A percentile compares a stretch with the other conserved stretches of the same genome.
These are phyloP conservation scores for Aureobasidium vineae DNA, from an alignment of 2,329 filamentous ascomycete genomes.

Conservation along the genomic window DNA sequence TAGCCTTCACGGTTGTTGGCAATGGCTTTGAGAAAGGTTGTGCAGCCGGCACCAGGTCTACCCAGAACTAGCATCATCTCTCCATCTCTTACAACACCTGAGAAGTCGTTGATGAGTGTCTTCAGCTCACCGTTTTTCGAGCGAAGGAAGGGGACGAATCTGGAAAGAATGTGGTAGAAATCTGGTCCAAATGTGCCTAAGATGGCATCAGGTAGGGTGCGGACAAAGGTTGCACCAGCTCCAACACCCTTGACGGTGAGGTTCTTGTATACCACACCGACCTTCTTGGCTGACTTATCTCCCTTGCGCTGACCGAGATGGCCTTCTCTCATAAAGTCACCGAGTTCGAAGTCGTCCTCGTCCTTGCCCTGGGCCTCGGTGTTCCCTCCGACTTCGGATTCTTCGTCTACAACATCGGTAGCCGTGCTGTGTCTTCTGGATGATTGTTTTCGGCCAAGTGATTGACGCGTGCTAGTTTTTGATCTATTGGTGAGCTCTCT, in stretches of 20 bases:
- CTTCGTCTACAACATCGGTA: slow-evolving; percentile 26
- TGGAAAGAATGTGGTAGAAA: slow-evolving; percentile 62
- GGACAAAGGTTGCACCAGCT: slow-evolving; percentile 65
- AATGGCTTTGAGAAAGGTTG: slow-evolving; percentile 73
- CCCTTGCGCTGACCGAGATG: slow-evolving; percentile 71
- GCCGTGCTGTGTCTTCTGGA: slow-evolving; percentile 40
- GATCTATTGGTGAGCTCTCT: slow-evolving; percentile 56
- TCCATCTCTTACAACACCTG: slow-evolving; percentile 60
- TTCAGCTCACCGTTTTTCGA: slow-evolving; percentile 52
- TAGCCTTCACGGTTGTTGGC: slow-evolving; percentile 67
- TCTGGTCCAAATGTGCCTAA: slow-evolving; percentile 79
- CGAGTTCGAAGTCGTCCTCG: slow-evolving; percentile 64
- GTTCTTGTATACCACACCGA: slow-evolving; percentile 74
- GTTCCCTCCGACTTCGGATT: slow-evolving; percentile 35
- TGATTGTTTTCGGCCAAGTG: slow-evolving; percentile 30
- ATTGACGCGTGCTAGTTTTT: slow-evolving; percentile 27
- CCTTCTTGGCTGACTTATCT: slow-evolving; percentile 68
- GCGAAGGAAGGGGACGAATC: slow-evolving; percentile 54
- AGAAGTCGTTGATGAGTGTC: slow-evolving; percentile 64
- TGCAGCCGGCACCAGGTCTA: slow-evolving; percentile 70
- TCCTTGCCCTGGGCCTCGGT: slow-evolving; percentile 48
- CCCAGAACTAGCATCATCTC: slow-evolving; percentile 74
- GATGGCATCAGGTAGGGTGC: slow-evolving; percentile 70
- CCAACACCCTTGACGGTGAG: slow-evolving; percentile 71
- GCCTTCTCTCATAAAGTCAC: slow-evolving; percentile 68